Conservation (phyloP, 495 filamentous ascomycete genomes). For the Penicillium longicatenatum region DNA sequence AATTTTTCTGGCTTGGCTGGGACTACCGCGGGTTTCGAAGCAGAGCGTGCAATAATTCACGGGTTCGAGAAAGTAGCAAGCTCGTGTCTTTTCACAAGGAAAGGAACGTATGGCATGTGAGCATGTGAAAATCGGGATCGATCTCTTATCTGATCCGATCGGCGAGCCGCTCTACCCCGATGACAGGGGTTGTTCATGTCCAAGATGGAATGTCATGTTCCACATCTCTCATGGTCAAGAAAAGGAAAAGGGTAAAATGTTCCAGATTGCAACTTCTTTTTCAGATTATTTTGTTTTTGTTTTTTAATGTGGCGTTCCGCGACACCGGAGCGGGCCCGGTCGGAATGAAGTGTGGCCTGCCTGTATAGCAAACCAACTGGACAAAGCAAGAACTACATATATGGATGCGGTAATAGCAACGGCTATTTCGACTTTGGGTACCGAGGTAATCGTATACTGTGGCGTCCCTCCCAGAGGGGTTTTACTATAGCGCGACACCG, state of each 20-base stretch:
- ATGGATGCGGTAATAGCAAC: background rate
- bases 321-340: background rate
- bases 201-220: too few relatives aligned
- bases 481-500: background rate
- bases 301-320: background rate
- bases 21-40: slow-evolving; percentile 37
- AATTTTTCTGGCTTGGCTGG: slow-evolving; percentile 59
- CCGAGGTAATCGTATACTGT: background rate
- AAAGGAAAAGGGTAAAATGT: background rate
- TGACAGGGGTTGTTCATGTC: too few relatives aligned
- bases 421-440: background rate
- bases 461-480: background rate
- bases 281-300: background rate
- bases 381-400: background rate
- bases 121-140: slow-evolving; percentile 19
- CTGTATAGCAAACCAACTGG: background rate
- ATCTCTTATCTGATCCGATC: slow-evolving; percentile 28
- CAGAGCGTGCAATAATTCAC: background rate
- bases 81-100: slow-evolving; percentile 17
- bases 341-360: too few relatives aligned
- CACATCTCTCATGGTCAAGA: background rate
- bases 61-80: background rate
- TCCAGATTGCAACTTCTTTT: background rate
- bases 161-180: background rate
- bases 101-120: slow-evolving; percentile 16